Evolutionary conservation across 306 rosid species (phyloP).

Genomic region (Myrica gale): DNA sequence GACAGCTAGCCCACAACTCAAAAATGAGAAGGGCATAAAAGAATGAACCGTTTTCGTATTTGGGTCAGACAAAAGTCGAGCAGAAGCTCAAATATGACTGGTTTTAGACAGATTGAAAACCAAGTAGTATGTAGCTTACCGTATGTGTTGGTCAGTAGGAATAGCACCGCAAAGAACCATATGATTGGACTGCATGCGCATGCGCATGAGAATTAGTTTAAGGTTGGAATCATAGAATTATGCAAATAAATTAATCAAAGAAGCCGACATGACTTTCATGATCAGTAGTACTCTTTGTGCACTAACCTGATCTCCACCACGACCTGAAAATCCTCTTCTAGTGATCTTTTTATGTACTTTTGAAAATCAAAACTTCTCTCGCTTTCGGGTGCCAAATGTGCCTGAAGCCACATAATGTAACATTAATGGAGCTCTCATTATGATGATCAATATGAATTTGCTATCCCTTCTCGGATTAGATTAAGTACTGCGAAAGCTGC

Average conservation of each 20-base stretch:
- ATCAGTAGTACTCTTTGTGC: neutral
- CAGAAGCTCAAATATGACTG: neutral
- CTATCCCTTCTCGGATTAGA: neutral
- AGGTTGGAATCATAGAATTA: slow-evolving; percentile 1
- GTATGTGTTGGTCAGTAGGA: slow-evolving; percentile 53
- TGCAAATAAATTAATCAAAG: slow-evolving; percentile 14
- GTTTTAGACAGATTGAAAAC: neutral
- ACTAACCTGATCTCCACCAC: slow-evolving; percentile 79
- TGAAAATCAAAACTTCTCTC: slow-evolving; percentile 65
- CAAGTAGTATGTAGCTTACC: slow-evolving; percentile 41
- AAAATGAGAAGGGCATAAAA: neutral
- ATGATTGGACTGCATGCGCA: slow-evolving; percentile 81
- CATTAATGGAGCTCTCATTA: neutral
- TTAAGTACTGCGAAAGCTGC: neutral
- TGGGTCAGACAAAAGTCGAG: neutral
- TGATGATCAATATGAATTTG: neutral
- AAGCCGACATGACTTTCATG: neutral
- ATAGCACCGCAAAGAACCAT: slow-evolving; percentile 72
- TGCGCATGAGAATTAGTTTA: slow-evolving; percentile 31
- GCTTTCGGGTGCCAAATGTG: slow-evolving; percentile 72
- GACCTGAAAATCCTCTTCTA: slow-evolving; percentile 80
- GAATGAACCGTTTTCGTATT: neutral
- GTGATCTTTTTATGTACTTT: slow-evolving; percentile 68
- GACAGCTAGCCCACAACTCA: neutral
- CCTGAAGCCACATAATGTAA: slow-evolving; percentile 43